Conservation (phyloP, 495 filamentous ascomycete genomes). For the Neurospora africana region DNA sequence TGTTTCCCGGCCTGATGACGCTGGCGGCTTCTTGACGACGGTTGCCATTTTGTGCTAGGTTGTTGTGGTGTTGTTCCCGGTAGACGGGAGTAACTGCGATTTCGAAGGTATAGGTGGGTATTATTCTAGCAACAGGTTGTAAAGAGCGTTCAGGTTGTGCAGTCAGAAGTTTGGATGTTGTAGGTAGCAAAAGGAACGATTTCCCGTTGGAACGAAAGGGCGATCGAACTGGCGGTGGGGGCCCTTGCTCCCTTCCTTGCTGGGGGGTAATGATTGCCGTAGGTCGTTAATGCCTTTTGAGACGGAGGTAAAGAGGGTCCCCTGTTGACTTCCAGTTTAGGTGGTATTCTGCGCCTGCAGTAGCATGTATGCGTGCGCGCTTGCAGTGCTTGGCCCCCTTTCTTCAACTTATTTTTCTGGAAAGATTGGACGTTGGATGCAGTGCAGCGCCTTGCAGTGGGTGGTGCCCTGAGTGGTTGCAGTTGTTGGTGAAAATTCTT, state of each 20-base stretch:
- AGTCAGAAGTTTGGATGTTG: not conserved
- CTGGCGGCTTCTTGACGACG: conserved; percentile 34
- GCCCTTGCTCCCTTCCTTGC: not conserved
- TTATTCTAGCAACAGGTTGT: not conserved
- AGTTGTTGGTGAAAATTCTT: not conserved
- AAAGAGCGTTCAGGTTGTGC: not conserved
- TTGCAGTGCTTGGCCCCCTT: not conserved
- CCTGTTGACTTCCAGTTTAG: not conserved
- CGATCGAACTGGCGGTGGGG: not conserved
- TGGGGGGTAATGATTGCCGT: not conserved
- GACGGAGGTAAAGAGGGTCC: not conserved
- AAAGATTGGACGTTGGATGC: not conserved
- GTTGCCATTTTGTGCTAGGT: conserved; percentile 19
- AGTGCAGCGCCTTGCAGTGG: not conserved
- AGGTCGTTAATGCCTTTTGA: not conserved
- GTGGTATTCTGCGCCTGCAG: not conserved
- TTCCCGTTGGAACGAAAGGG: not conserved
- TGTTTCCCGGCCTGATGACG: conserved; percentile 27
- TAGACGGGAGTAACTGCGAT: not conserved
- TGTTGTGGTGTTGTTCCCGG: conserved; percentile 1
- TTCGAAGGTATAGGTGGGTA: not conserved
- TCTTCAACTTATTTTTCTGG: not conserved
- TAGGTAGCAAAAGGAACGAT: not conserved
- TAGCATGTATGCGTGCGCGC: not conserved
- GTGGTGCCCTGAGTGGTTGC: not conserved